A percentile compares a stretch with the other conserved stretches of the same genome.
Conservation (phyloP, 805 yeast species). For the Candida awuae region DNA sequence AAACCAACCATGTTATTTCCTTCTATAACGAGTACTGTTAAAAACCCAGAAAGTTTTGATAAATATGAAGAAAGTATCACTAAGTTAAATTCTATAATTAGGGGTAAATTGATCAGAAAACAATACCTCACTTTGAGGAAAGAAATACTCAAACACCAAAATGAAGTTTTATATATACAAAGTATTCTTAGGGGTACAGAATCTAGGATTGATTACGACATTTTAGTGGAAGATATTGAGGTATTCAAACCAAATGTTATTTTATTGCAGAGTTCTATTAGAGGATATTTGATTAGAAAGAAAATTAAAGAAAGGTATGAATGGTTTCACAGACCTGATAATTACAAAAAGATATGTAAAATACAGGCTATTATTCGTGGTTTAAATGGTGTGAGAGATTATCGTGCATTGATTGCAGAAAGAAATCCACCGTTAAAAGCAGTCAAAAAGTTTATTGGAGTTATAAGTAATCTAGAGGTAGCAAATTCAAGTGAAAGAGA, state of each 20-base stretch:
- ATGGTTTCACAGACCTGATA: slow-evolving; percentile 42
- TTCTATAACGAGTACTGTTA: neutral
- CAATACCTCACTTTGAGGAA: slow-evolving; percentile 16
- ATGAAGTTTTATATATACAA: slow-evolving; percentile 40
- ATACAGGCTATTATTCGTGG: slow-evolving; percentile 73
- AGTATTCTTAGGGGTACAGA: slow-evolving; percentile 56
- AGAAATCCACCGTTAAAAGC: slow-evolving; percentile 73
- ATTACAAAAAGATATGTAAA: slow-evolving; percentile 52
- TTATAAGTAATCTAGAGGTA: slow-evolving; percentile 52
- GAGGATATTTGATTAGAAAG: slow-evolving; percentile 41
- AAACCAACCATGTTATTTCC: neutral
- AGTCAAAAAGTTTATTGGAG: slow-evolving; percentile 65
- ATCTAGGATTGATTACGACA: slow-evolving; percentile 47
- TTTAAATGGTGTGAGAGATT: slow-evolving; percentile 60
- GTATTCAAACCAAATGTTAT: slow-evolving; percentile 32
- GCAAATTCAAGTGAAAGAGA: slow-evolving; percentile 34
- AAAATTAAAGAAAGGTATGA: slow-evolving; percentile 28
- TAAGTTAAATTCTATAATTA: slow-evolving; percentile 34
- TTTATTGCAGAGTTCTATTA: slow-evolving; percentile 44
- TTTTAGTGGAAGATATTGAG: slow-evolving; percentile 46
- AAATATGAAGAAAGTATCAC: slow-evolving; percentile 33
- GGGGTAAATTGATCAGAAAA: slow-evolving; percentile 36
- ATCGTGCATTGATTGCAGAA: slow-evolving; percentile 58
- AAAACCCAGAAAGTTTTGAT: slow-evolving; percentile 18
- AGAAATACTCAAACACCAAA: slow-evolving; percentile 17